Evolutionary conservation across 306 rosid genomes (phyloP).

Genomic region (Morella rubra): DNA sequence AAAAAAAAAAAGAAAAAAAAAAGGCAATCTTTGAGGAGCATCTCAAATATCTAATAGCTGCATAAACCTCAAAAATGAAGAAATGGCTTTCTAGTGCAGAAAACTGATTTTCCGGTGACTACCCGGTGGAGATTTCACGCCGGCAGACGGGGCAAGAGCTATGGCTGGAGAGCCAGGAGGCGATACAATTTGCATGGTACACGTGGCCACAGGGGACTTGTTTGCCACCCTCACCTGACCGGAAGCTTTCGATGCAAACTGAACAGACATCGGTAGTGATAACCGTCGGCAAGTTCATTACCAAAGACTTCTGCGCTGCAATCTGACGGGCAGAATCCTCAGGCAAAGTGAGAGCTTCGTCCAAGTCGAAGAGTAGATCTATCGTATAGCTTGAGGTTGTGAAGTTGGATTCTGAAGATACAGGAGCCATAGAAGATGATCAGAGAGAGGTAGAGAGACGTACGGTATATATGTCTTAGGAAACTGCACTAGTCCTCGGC

Average conservation of each 20-base stretch:
- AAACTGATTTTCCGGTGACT: not conserved
- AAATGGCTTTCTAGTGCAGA: not conserved
- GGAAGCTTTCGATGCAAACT: constrained; percentile 54
- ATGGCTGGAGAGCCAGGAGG: constrained; percentile 54
- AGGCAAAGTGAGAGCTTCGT: constrained; percentile 41
- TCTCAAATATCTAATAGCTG: too few species aligned
- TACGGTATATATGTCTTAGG: not conserved
- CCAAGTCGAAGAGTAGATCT: constrained; percentile 47
- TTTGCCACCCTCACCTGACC: constrained; percentile 29
- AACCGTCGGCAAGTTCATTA: constrained; percentile 33
- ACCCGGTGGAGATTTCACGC: constrained; percentile 26
- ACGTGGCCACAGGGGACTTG: constrained; percentile 63
- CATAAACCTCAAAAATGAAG: too few species aligned
- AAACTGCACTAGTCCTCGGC: not conserved
- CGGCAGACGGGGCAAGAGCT: constrained; percentile 83
- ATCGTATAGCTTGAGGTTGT: not conserved
- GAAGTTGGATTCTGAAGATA: constrained; percentile 8
- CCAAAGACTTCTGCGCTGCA: constrained; percentile 9
- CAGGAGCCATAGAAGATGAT: not conserved
- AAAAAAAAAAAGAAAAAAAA: too few species aligned
- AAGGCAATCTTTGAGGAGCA: too few species aligned
- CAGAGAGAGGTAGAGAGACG: not conserved
- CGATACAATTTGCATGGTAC: constrained; percentile 59
- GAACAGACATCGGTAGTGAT: constrained; percentile 34
- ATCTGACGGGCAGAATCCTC: constrained; percentile 19